Evolutionary conservation across 768 basidiomycete genomes (phyloP), one percentile per base, ranked within the genome.

Genomic region (Flagelloscypha sp.): DNA sequence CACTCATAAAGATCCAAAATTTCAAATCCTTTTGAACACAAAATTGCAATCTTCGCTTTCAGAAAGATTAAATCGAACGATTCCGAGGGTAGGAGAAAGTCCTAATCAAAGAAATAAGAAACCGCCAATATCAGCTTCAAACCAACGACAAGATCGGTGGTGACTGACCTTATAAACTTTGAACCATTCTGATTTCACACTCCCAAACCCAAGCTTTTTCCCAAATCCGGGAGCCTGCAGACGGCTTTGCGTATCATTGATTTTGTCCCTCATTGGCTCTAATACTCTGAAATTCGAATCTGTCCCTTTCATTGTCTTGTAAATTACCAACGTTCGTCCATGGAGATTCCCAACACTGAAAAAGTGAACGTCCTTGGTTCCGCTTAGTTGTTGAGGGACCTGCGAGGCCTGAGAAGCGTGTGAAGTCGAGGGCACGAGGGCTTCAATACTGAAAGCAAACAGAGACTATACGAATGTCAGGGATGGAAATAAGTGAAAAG

Each of bases 271-370:
- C 13, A 84, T 76, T 1, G 82, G 83, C 41, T 84, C 81, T 20
- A 84, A 63, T 7, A 80, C 80, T 30, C 78, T 74, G 66, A 84
- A 84, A 28, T 83, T 72, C 21, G 75, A 78, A n/a, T n/a, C n/a
- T n/a, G n/a, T n/a, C n/a, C 77, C 79, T 50, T 81, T 83, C 56
- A 74, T 77, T 64, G 81, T 79, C 74, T 83, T 83, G 53, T 81
- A 84, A 31, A 85, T 74, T 3, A 87, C 78, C 15, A 79, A 58
- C 0, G 34, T 35, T 1, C 34, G 23, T 7, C 24, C 24, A 16
- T 35, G 19, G 13, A 35, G 23, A 6, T 23, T 35, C n/a, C 34
- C 34, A 16, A 35, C 27, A 10, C 34, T 35, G 23, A 35, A 35
- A 8, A 35, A 35, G 23, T 35, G 34, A 13, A 35, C 34, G 27